These are phyloP conservation scores for Plasmodium sp. DNA, from an alignment of 169 alveolate genomes.

Conservation along the genomic window DNA sequence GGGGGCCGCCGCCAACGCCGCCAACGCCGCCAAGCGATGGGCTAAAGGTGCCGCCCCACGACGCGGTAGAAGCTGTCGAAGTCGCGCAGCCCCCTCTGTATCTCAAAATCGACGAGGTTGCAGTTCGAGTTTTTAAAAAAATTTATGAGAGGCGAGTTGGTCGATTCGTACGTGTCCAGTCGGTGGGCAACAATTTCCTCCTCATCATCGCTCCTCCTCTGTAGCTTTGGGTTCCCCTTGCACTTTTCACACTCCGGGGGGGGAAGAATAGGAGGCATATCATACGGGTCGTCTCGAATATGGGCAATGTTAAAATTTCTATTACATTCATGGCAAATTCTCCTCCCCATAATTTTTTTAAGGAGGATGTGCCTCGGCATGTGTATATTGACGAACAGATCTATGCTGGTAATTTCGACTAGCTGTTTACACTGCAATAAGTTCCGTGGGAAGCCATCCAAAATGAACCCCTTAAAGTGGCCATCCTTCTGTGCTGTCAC, in stretches of 20 bases:
- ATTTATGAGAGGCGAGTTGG: slow-evolving; percentile 10
- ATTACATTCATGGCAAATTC: slow-evolving; percentile 29
- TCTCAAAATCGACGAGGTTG: slow-evolving; percentile 28
- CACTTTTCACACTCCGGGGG: slow-evolving; percentile 14
- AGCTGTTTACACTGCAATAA: slow-evolving; percentile 31
- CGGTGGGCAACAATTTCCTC: slow-evolving; percentile 26
- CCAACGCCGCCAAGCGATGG: background rate
- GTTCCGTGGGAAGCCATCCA: slow-evolving; percentile 66
- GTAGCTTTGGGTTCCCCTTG: slow-evolving; percentile 31
- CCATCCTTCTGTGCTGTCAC: background rate
- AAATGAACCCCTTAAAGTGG: slow-evolving; percentile 47
- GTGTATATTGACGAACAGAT: slow-evolving; percentile 44
- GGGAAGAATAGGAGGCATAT: slow-evolving; percentile 59
- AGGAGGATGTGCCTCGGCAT: slow-evolving; percentile 26
- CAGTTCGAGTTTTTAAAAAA: slow-evolving; percentile 46
- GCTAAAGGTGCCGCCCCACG: background rate
- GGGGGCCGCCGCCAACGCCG: too few species aligned
- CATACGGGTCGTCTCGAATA: slow-evolving; percentile 3
- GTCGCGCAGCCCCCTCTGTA: slow-evolving; percentile 25
- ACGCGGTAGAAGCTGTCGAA: slow-evolving; percentile 17
- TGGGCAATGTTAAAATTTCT: slow-evolving; percentile 28
- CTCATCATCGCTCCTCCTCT: slow-evolving; percentile 42
- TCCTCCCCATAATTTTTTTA: slow-evolving; percentile 46
- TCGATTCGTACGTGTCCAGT: slow-evolving; percentile 19
- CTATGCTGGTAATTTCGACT: slow-evolving; percentile 24